Percentiles rank a stretch among this genome's conserved stretches.
Conservation (phyloP, 441 rosid genomes). For the Pelargonium fulgidum region DNA sequence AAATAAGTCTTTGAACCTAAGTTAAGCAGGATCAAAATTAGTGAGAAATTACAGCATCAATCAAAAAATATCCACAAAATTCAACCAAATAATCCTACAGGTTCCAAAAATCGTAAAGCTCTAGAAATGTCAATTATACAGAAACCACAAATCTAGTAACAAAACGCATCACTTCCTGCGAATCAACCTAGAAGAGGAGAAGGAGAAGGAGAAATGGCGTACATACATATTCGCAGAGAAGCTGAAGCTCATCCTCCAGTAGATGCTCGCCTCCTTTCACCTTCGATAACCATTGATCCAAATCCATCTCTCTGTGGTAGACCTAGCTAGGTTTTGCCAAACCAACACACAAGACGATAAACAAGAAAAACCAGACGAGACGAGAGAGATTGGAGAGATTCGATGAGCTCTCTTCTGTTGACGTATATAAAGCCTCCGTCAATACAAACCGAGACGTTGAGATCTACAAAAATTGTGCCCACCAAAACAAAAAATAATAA, state of each 20-base stretch:
- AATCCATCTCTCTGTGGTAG: slow-evolving; percentile 2
- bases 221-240: slow-evolving; percentile 90
- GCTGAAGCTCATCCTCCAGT: slow-evolving; percentile 96
- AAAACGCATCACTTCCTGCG: too few species aligned
- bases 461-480: too few species aligned
- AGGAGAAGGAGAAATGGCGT: slow-evolving; percentile 7
- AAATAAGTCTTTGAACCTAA: neutral
- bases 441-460: too few species aligned
- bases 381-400: neutral
- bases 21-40: neutral
- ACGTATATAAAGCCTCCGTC: too few species aligned
- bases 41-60: neutral
- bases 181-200: neutral
- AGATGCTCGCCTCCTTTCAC: slow-evolving; percentile 98
- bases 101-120: too few species aligned
- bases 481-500: too few species aligned
- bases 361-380: too few species aligned
- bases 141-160: slow-evolving; percentile 11
- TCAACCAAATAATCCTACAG: too few species aligned
- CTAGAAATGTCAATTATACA: neutral
- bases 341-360: neutral
- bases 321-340: neutral
- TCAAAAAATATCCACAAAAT: neutral
- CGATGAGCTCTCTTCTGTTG: too few species aligned
- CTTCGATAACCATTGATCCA: slow-evolving; percentile 65